Conservation (phyloP, 768 basidiomycete genomes). For the Tephrocybe sp. region DNA sequence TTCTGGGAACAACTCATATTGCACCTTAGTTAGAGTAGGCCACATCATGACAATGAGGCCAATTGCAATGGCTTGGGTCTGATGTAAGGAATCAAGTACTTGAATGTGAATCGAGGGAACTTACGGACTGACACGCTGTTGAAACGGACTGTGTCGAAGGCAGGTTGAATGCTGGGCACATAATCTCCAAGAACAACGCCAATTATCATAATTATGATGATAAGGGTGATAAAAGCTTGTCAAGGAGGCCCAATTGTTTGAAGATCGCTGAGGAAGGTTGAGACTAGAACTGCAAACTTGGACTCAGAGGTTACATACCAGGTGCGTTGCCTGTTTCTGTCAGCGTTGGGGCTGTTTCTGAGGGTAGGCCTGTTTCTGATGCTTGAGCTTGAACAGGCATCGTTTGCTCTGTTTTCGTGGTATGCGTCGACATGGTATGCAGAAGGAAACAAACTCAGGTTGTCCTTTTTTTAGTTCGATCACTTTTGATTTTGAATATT, state of each 20-base stretch:
- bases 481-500: background rate
- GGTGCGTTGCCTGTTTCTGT: conserved; percentile 5
- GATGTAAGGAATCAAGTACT: background rate
- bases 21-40: conserved; percentile 75
- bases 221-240: conserved; percentile 36
- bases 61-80: conserved; percentile 65
- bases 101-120: conserved; percentile 24
- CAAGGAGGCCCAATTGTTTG: conserved; percentile 19
- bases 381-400: too few relatives aligned
- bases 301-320: background rate
- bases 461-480: background rate
- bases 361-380: too few relatives aligned
- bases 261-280: conserved; percentile 11
- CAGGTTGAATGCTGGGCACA: conserved; percentile 52
- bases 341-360: too few relatives aligned
- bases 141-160: conserved; percentile 62
- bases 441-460: background rate
- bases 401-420: too few relatives aligned
- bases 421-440: background rate
- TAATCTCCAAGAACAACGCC: conserved; percentile 76
- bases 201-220: conserved; percentile 70
- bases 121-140: conserved; percentile 75
- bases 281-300: background rate
- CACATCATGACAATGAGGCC: conserved; percentile 89
- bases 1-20: conserved; percentile 66